These are phyloP conservation scores for Xenoacremonium recifei DNA, from an alignment of 2,329 filamentous ascomycete species.

Conservation along the genomic window DNA sequence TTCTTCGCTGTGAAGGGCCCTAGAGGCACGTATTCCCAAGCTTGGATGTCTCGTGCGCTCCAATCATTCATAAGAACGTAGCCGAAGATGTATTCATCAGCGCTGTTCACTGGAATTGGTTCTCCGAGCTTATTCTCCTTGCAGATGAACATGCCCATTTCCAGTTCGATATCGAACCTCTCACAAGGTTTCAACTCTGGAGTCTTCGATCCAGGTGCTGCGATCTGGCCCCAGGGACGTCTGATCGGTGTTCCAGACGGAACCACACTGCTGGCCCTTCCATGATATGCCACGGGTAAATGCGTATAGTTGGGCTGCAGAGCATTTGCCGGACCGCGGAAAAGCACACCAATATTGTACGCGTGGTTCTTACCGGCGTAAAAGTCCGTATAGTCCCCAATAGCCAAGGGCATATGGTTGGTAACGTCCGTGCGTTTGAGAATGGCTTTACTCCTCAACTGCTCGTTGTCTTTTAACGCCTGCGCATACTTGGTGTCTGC, in stretches of 20 bases:
- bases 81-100: constrained; percentile 71
- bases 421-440: constrained; percentile 45
- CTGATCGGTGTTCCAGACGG: constrained; percentile 71
- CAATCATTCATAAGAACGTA: constrained; percentile 65
- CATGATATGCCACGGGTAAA: constrained; percentile 79
- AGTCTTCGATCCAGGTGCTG: constrained; percentile 43
- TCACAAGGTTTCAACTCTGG: constrained; percentile 58
- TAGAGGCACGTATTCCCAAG: constrained; percentile 59
- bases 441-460: constrained; percentile 27
- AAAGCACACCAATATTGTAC: constrained; percentile 66
- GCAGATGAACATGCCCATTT: constrained; percentile 74
- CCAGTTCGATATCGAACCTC: constrained; percentile 73
- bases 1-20: constrained; percentile 64
- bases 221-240: constrained; percentile 72
- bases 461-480: constrained; percentile 35
- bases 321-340: constrained; percentile 71
- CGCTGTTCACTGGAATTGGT: constrained; percentile 63
- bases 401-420: constrained; percentile 71
- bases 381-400: constrained; percentile 85
- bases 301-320: constrained; percentile 81
- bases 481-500: constrained; percentile 47
- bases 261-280: constrained; percentile 73
- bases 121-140: constrained; percentile 64
- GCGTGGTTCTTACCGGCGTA: constrained; percentile 80
- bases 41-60: constrained; percentile 62